These are phyloP conservation scores for Pseudopediastrum boryanum DNA, from an alignment of 139 green algal genomes.

Conservation along the genomic window DNA sequence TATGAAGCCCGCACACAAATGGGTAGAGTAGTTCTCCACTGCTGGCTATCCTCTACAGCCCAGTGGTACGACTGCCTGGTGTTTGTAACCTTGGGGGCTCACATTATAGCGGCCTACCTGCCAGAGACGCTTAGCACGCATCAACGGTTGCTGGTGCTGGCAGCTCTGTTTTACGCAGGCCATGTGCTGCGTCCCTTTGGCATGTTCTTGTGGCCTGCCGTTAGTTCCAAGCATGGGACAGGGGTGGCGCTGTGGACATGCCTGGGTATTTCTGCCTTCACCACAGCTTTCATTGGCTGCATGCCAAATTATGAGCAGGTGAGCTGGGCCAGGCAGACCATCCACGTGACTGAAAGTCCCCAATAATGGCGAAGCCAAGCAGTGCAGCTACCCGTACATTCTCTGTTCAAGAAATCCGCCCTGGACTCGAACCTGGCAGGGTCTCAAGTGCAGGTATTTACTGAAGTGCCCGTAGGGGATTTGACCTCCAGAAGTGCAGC, in stretches of 20 bases:
- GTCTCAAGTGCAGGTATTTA: too few relatives aligned
- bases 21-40: constrained; percentile 1
- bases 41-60: background rate
- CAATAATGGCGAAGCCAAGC: too few relatives aligned
- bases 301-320: constrained; percentile 30
- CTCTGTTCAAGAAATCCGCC: too few relatives aligned
- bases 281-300: constrained; percentile 20
- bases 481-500: too few relatives aligned
- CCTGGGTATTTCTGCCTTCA: constrained; percentile 10
- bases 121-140: background rate
- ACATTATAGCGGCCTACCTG: constrained; percentile 2
- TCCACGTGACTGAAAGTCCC: too few relatives aligned
- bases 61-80: constrained; percentile 24
- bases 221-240: background rate
- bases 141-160: background rate
- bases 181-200: constrained; percentile 19
- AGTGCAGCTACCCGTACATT: too few relatives aligned
- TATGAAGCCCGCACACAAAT: background rate
- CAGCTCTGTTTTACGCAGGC: constrained; percentile 12
- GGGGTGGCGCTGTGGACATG: constrained; percentile 1
- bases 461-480: too few relatives aligned
- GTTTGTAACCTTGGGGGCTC: constrained; percentile 14
- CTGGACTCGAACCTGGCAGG: too few relatives aligned
- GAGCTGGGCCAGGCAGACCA: too few relatives aligned
- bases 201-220: constrained; percentile 23